Evolutionary conservation across 192 early-diverging fungal genomes (phyloP), one percentile per base, ranked within the genome.

Genomic region (Gryganskiella cystojenkinii): DNA sequence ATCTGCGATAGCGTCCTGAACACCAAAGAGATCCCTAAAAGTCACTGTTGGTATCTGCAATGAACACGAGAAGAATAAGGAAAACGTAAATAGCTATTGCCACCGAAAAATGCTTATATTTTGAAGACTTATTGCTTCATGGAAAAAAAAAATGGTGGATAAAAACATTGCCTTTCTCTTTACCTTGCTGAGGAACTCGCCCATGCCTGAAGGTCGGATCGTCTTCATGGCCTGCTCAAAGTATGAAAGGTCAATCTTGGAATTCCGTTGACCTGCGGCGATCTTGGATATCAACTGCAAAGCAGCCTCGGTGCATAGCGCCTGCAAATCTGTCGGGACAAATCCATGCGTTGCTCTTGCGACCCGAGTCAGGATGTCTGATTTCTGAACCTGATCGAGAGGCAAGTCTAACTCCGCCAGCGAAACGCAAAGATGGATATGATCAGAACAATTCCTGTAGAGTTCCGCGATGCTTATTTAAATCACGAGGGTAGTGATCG

Each of bases 281-380:
- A 63, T 83, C 52, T 22, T 59, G 70, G 50, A 78, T 56, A 91
- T 74, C 35, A 85, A 45, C 34, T 50, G 56, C 63, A 79, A 71
- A 42, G 81, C 83, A 17, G 81, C 90, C 35, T 83, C 78, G 64
- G 75, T 65, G 67, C 85, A 93, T 31, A 93, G 60, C 33, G 82
- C 90, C 80, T 92, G 86, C 58, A 96, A 78, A 80, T 96, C 95
- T 14, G 92, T 88, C 1, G 92, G 87, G 0, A 92, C 92, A 74
- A 92, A 94, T n/a, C 95, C 94, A 70, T 93, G 91, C 1, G 92
- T 88, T 3, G 68, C 69, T 34, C 78, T 78, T 24, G 88, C 82
- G 9, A 90, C 70, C 27, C 72, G 35, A 7, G 25, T 20, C 8
- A 93, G 56, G 30, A 89, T 86, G 1, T 50, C 54, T 24, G 67